Base-by-base conservation (phyloP, 148 eudicot species). In the Euryodendron excelsum region DNA sequence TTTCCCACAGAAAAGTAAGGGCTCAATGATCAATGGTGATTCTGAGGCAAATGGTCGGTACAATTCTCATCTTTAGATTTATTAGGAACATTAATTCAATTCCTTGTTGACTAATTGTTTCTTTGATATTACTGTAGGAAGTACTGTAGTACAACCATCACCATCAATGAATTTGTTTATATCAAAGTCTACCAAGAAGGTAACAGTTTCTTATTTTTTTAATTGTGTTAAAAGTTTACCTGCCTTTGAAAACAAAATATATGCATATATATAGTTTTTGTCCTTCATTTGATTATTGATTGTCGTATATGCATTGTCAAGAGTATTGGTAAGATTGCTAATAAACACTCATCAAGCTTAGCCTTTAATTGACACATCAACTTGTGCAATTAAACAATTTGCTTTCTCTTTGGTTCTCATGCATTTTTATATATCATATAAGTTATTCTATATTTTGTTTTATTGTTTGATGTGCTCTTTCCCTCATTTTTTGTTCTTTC, bases 171-270 rank as follows among this genome's bases (percentile, higher is more conserved):
- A 80, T 55, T 78, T 87, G 84, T 89, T 90, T 78, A 70, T 80
- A 73, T 81, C 90, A 67, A 91, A 89, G 74, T 80, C 89, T 28
- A 77, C 80, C 67, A 88, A 88, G 76, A 89, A 84, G 91, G 96
- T 93, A 79, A 50, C 3, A 31, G 37, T 67, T 65, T 65, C 21
- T 65, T 68, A 1, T 3, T 66, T 39, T n/a, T 65, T 91, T 70
- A 52, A 5, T 17, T 17, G 8, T n/a, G n/a, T n/a, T n/a, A n/a
- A n/a, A n/a, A n/a, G n/a, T n/a, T n/a, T n/a, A n/a, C n/a, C n/a
- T n/a, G n/a, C n/a, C n/a, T n/a, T n/a, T n/a, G n/a, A n/a, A n/a
- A n/a, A n/a, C n/a, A n/a, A n/a, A n/a, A n/a, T n/a, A n/a, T n/a
- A n/a, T n/a, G n/a, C n/a, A n/a, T n/a, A n/a, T n/a, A n/a, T n/a